phyloP scores from a whole-genome alignment of 2,329 filamentous ascomycete genomes.

The Elsinoe australis region DNA sequence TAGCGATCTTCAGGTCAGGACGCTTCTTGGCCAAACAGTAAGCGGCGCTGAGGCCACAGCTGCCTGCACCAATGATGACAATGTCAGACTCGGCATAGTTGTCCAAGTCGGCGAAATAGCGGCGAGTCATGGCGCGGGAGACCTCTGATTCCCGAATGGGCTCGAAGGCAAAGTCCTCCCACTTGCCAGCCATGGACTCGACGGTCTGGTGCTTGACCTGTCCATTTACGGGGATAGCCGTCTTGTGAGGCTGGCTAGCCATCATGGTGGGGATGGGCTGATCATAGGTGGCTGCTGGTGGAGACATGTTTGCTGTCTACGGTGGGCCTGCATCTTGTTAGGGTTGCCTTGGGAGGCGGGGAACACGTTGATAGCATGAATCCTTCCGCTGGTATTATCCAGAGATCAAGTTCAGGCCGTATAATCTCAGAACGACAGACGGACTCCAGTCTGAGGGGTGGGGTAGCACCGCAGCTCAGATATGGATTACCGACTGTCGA shows the following conservation, averaged over 20 bases:
- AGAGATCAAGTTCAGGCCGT: slow-evolving; percentile 90
- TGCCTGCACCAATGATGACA: slow-evolving; percentile 86
- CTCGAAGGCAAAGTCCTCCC: slow-evolving; percentile 74
- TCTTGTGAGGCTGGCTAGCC: slow-evolving; percentile 33
- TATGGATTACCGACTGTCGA: slow-evolving; percentile 15
- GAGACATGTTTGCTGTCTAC: slow-evolving; percentile 58
- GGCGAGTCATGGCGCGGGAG: slow-evolving; percentile 84
- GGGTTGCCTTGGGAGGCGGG: slow-evolving; percentile 30
- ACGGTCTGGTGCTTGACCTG: slow-evolving; percentile 47
- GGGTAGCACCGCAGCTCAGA: slow-evolving; percentile 7
- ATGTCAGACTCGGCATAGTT: slow-evolving; percentile 86
- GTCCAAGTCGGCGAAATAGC: slow-evolving; percentile 88
- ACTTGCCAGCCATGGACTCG: slow-evolving; percentile 63
- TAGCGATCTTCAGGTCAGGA: slow-evolving; percentile 84
- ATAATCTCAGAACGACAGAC: slow-evolving; percentile 66
- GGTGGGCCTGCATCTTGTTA: slow-evolving; percentile 36
- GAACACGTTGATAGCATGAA: slow-evolving; percentile 63
- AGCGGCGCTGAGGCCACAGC: slow-evolving; percentile 75
- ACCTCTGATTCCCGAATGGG: slow-evolving; percentile 89
- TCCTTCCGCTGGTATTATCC: slow-evolving; percentile 99
- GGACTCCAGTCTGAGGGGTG: slow-evolving; percentile 18
- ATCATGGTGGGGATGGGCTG: slow-evolving; percentile 43
- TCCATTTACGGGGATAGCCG: slow-evolving; percentile 31
- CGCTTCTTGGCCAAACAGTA: slow-evolving; percentile 77
- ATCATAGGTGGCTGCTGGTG: slow-evolving; percentile 58